Base-by-base conservation (phyloP, 2,329 filamentous ascomycete species). In the Meredithiella fracta region DNA sequence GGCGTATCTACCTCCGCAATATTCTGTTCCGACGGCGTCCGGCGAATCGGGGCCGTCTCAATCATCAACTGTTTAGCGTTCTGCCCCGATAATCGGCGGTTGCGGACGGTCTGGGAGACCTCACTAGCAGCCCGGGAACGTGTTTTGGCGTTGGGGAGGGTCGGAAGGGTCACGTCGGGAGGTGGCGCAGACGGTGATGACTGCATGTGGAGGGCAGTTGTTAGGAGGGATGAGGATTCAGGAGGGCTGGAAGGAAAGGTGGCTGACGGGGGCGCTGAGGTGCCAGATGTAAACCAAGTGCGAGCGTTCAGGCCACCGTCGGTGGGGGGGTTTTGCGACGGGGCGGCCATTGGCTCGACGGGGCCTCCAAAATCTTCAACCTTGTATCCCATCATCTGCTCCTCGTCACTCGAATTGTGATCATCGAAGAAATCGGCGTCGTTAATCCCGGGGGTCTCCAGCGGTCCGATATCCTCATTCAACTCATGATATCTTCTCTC, bases 11-110 rank as follows among this genome's bases (percentile, higher is more conserved):
- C 47, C 23, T 58, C 56, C n/a, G 17, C 20, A 51, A 58, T 58
- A 9, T 58, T 42, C n/a, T 47, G n/a, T 26, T 51, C 53, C 17
- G 51, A 68, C 7, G 66, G 62, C 9, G 44, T 29, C 37, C 40
- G 57, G 23, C 54, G 37, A 26, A 56, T 0, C 9, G 54, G 31
- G 49, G 52, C 7, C 15, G 89, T 96, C 67, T 96, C 87, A 56
- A 97, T 96, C 69, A 89, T 94, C 53, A 97, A 72, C 63, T 90
- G 85, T 65, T 86, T 90, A 14, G 78, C 72, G 62, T 86, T 87
- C 62, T 87, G 83, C 6, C 85, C 86, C 2, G 90, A 95, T 31
- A 94, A 70, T 60, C 90, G 79, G 59, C 90, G 78, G 62, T 77
- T 86, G 54, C 86, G 78, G 53, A 94, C 85, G 42, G 80, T 74